Conservation (phyloP, 345 rosid species). For the Moringa oleifera region DNA sequence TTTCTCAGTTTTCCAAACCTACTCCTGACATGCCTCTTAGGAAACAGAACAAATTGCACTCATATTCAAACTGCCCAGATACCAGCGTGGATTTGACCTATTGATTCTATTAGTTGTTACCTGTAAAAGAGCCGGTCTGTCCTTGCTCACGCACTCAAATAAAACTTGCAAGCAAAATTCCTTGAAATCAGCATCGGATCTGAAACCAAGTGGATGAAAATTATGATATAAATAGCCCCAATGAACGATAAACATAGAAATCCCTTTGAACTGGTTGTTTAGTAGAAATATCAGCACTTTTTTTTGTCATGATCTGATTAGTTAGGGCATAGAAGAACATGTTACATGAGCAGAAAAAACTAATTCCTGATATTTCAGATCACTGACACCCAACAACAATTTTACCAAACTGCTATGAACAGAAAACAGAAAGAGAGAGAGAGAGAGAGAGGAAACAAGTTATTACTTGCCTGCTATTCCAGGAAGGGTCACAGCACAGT, state of each 20-base stretch:
- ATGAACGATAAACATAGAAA: not conserved
- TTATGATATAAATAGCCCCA: not conserved
- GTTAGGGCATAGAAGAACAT: not conserved
- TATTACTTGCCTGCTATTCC: slow-evolving; percentile 62
- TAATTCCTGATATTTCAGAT: not conserved
- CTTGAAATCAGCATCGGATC: slow-evolving; percentile 81
- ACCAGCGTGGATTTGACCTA: not conserved
- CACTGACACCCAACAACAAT: not conserved
- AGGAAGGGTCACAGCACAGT: slow-evolving; percentile 79
- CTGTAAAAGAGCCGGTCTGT: slow-evolving; percentile 94
- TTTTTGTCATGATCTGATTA: too few species aligned
- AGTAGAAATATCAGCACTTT: not conserved
- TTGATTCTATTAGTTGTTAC: slow-evolving; percentile 29
- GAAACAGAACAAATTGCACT: not conserved
- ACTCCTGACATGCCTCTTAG: not conserved
- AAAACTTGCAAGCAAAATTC: slow-evolving; percentile 94
- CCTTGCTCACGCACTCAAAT: slow-evolving; percentile 95
- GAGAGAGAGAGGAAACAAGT: not conserved
- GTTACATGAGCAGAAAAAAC: not conserved
- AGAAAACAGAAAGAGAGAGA: not conserved
- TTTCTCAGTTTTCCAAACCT: not conserved
- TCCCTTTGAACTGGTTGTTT: not conserved
- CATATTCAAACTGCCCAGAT: not conserved
- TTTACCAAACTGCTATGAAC: too few species aligned
- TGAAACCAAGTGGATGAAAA: slow-evolving; percentile 31